Percentiles rank a stretch among this genome's conserved stretches.
phyloP scores from a whole-genome alignment of 2,329 filamentous ascomycete species.

The Colletotrichum chrysophilum region DNA sequence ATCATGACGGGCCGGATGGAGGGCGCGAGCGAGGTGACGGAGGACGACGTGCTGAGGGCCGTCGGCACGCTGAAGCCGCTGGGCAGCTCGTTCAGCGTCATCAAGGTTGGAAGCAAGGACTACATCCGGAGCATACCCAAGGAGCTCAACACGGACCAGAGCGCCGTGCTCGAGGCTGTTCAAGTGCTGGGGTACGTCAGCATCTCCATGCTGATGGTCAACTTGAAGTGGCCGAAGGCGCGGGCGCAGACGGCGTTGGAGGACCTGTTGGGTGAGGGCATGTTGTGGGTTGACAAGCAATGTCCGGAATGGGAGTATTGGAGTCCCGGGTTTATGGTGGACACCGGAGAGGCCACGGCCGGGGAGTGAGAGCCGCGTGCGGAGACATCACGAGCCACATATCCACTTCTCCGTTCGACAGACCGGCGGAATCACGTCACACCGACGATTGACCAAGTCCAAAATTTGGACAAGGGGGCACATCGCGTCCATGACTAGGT shows the following conservation, averaged over 20 bases:
- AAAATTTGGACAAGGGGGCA: neutral
- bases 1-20: constrained; percentile 77
- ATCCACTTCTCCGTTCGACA: neutral
- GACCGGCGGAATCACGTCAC: neutral
- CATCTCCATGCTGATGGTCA: constrained; percentile 85
- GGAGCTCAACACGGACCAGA: constrained; percentile 94
- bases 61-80: constrained; percentile 87
- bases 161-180: constrained; percentile 87
- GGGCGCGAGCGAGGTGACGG: constrained; percentile 79
- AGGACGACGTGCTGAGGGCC: constrained; percentile 91
- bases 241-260: constrained; percentile 89
- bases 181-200: constrained; percentile 91
- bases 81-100: constrained; percentile 84
- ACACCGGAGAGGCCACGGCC: constrained; percentile 32
- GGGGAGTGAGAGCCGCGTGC: constrained; percentile 20
- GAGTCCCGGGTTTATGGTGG: constrained; percentile 78
- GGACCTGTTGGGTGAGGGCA: constrained; percentile 84
- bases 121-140: constrained; percentile 94
- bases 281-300: constrained; percentile 95
- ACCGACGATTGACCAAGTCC: neutral
- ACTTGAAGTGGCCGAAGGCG: constrained; percentile 84
- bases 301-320: constrained; percentile 90
- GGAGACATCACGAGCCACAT: constrained; percentile 25
- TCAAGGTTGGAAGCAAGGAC: constrained; percentile 81
- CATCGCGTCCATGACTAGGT: neutral